A percentile compares a stretch with the other conserved stretches of the same genome.
Evolutionary conservation across 2,329 filamentous ascomycete genomes (phyloP).

Genomic region (Verticillium dahliae): DNA sequence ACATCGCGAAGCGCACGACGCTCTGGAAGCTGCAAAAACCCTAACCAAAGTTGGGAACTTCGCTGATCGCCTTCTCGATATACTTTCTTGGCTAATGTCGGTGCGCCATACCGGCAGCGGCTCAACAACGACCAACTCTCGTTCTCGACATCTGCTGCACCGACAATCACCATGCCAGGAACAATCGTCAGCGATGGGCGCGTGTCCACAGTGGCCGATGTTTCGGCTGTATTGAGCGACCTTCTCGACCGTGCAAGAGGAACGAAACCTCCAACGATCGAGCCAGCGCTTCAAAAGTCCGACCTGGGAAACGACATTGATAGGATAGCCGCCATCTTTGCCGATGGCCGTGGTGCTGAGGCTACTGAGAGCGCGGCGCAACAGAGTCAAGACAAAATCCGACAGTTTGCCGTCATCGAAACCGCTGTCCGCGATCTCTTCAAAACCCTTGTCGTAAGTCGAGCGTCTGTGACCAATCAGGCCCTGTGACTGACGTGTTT

Average conservation of each 20-base stretch:
- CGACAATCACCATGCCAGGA: conserved; percentile 40
- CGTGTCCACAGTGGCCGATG: conserved; percentile 45
- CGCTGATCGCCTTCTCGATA: neutral
- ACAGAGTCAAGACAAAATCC: conserved; percentile 32
- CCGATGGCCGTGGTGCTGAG: conserved; percentile 17
- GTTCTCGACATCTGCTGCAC: neutral
- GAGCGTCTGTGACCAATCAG: neutral
- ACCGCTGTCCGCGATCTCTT: conserved; percentile 78
- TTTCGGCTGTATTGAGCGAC: conserved; percentile 45
- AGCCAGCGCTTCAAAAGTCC: conserved; percentile 67
- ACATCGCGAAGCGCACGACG: neutral
- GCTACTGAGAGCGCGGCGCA: conserved; percentile 19
- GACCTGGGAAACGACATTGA: conserved; percentile 49
- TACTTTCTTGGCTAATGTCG: neutral
- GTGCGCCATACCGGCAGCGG: neutral
- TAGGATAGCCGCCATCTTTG: conserved; percentile 36
- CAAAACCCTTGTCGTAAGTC: conserved; percentile 67
- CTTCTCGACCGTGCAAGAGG: conserved; percentile 53
- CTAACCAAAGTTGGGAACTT: neutral
- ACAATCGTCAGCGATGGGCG: conserved; percentile 35
- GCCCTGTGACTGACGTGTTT: conserved; percentile 5
- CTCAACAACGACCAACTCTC: neutral
- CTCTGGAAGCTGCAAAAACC: too few species aligned
- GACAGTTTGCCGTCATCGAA: conserved; percentile 69
- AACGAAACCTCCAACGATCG: conserved; percentile 57